Evolutionary conservation across 192 early-diverging fungal genomes (phyloP), one percentile per base, ranked within the genome.

Genomic region (Backusella liffmaniae): DNA sequence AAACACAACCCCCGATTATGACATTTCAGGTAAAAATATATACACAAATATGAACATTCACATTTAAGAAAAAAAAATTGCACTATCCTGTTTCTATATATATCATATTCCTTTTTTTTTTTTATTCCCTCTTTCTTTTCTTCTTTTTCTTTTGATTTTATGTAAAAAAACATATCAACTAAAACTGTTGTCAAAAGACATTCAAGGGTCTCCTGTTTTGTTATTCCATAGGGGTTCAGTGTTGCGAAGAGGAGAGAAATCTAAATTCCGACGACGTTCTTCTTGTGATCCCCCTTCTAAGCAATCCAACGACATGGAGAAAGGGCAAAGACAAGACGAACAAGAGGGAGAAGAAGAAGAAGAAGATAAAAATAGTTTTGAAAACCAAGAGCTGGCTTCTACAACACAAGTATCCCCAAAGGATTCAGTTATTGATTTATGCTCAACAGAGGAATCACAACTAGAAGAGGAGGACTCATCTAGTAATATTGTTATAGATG

Each of bases 241-340:
- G 13, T 67, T 83, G 53, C 59, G 85, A 68, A 49, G 85, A 65
- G 82, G 83, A 16, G 87, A 86, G 10, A 79, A 86, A 35, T 87
- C 87, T 32, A 88, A 88, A 56, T 81, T 88, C 66, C 87, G 86
- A 36, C 71, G 87, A 53, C 85, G 84, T 70, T 86, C 87, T 13
- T 76, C 82, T 32, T 68, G 65, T 36, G 69, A 53, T 53, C 23
- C 42, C 16, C 39, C 70, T 53, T 72, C 70, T 32, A 30, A 12
- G 8, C 16, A 13, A 34, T 7, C 12, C 42, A 72, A n/a, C 26
- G 4, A 18, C 16, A 39, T 41, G n/a, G 29, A 39, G 34, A 42
- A 42, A 62, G 32, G 42, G 8, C 15, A 59, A 21, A 36, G 39
- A 26, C 30, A 32, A 34, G 30, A 30, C 30, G 66, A 67, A 21